These are phyloP conservation scores for Clavispora vitiphila DNA, from an alignment of 805 yeast genomes.

Conservation along the genomic window DNA sequence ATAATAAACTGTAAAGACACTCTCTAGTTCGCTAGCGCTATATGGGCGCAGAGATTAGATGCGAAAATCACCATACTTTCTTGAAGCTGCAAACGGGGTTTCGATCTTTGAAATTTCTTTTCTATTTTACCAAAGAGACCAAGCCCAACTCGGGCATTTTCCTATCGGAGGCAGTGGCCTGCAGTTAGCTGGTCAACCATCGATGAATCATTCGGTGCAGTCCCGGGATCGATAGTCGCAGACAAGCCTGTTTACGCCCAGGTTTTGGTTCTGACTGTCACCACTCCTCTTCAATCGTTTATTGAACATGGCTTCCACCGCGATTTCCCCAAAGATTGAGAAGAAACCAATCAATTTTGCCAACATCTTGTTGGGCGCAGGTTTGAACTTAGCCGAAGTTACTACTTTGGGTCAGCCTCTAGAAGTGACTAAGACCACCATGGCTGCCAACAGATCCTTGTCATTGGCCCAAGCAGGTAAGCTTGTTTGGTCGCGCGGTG, in stretches of 20 bases:
- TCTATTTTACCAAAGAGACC: too few species aligned
- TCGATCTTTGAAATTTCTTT: too few species aligned
- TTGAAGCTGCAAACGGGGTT: too few species aligned
- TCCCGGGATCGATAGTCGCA: constrained; percentile 53
- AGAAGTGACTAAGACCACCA: constrained; percentile 93
- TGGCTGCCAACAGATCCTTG: constrained; percentile 91
- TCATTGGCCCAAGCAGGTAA: constrained; percentile 61
- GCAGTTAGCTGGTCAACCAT: constrained; percentile 1
- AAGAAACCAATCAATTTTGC: constrained; percentile 86
- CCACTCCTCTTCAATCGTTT: neutral
- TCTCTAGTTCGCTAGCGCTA: too few species aligned
- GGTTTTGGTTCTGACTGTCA: neutral
- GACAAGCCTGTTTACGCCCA: neutral
- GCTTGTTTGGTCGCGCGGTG: constrained; percentile 91
- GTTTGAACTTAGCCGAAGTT: constrained; percentile 75
- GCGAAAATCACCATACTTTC: too few species aligned
- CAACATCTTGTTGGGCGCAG: constrained; percentile 90
- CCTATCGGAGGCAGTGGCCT: neutral
- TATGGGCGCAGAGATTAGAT: too few species aligned
- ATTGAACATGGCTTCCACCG: neutral
- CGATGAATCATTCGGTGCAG: constrained; percentile 30
- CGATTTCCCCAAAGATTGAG: constrained; percentile 31
- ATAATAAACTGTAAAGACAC: too few species aligned
- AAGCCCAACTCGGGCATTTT: too few species aligned
- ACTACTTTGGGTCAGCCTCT: constrained; percentile 95